Conservation (phyloP, 2,329 filamentous ascomycete genomes). For the Microsporum audouinii region DNA sequence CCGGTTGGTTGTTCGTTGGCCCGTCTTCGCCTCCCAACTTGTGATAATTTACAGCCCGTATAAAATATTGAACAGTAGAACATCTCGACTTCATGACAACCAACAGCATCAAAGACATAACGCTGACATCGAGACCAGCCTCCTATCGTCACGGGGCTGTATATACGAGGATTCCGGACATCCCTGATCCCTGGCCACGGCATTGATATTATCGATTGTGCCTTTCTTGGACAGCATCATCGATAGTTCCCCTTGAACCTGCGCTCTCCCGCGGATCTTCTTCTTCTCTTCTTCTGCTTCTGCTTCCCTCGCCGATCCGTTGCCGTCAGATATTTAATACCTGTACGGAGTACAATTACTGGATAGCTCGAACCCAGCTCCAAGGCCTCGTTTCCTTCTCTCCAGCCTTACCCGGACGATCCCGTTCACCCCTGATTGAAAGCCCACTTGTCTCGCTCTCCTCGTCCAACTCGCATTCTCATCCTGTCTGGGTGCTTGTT, state of each 20-base stretch:
- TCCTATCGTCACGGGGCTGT: background rate
- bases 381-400: background rate
- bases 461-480: background rate
- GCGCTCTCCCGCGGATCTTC: background rate
- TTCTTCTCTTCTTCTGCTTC: background rate
- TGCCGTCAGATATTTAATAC: background rate
- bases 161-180: background rate
- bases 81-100: too few relatives aligned
- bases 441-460: background rate
- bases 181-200: background rate
- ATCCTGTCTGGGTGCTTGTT: background rate
- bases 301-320: background rate
- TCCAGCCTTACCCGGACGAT: constrained; percentile 3
- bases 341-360: too few relatives aligned
- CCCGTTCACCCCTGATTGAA: background rate
- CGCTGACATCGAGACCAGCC: too few relatives aligned
- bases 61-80: too few relatives aligned
- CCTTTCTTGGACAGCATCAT: constrained; percentile 2
- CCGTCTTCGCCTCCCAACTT: too few relatives aligned
- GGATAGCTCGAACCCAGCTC: background rate
- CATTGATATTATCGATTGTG: background rate
- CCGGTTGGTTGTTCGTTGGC: background rate
- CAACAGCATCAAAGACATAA: too few relatives aligned
- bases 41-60: too few relatives aligned
- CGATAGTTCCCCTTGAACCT: background rate